Evolutionary conservation across 2,329 filamentous ascomycete species (phyloP), one percentile per base, ranked within the genome.

Genomic region (Knufia fluminis): DNA sequence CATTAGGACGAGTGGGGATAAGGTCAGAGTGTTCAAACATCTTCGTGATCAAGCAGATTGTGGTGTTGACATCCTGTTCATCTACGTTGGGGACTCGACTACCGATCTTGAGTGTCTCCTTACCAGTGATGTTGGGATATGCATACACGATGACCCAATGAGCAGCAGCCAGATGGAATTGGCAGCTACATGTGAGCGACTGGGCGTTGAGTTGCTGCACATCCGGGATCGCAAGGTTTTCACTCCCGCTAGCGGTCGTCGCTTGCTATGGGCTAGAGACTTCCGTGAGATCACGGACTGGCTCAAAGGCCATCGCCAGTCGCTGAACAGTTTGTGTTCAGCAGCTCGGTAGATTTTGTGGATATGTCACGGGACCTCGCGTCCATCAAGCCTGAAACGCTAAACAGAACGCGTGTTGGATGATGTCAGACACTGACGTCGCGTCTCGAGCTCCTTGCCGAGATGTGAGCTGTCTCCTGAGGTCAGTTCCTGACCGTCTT

Each of bases 61-160:
- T 16, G 14, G 3, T 8, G 22, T 12, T 7, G 10, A 36, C 12
- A 3, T 20, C 3, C 10, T 39, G n/a, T 36, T 16, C 17, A 8
- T 48, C 9, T 48, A 48, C 23, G 23, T 48, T 20, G 46, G 46
- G 3, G 46, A 48, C 36, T 48, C 46, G 3, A 17, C n/a, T n/a
- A 48, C 46, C 2, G 46, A 48, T 24, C 46, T 48, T 22, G 46
- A 48, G 19, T 41, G 46, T 17, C 36, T 48, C 14, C n/a, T 41
- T 28, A 20, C 35, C 16, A 35, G 35, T 20, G 35, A 48, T 41
- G 16, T 32, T 19, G 46, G 46, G 10, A 48, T 48, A 28, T 48
- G 46, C 20, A 48, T 48, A 7, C 46, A 35, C 20, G 46, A 48
- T 42, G 35, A 48, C 3, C 46, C 46, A 20, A 41, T 42, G 36